These are phyloP conservation scores for Daldinia vernicosa DNA, from an alignment of 495 filamentous ascomycete genomes.

Conservation along the genomic window DNA sequence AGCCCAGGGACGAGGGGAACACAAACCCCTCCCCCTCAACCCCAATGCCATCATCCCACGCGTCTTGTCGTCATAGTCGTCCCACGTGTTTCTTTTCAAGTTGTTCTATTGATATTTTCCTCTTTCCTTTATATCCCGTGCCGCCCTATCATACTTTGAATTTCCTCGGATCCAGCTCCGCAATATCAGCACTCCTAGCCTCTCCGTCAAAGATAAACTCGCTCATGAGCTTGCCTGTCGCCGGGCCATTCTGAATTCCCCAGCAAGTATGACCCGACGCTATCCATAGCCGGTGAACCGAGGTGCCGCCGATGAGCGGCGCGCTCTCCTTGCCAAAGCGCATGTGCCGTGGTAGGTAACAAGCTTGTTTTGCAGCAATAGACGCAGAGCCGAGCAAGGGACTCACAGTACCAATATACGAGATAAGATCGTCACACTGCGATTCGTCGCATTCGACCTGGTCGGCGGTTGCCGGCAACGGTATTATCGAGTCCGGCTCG, in stretches of 20 bases:
- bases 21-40: constrained; percentile 8
- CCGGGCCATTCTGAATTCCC: constrained; percentile 97
- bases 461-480: constrained; percentile 79
- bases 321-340: constrained; percentile 66
- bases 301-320: constrained; percentile 81
- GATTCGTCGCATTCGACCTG: constrained; percentile 78
- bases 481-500: constrained; percentile 79
- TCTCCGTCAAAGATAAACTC: constrained; percentile 85
- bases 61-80: constrained; percentile 32
- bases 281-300: constrained; percentile 78
- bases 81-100: constrained; percentile 9
- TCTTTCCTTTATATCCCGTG: background rate
- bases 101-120: background rate
- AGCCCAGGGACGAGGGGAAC: constrained; percentile 18
- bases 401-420: constrained; percentile 80
- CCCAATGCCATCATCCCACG: constrained; percentile 25
- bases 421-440: constrained; percentile 87
- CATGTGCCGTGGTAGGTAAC: constrained; percentile 84
- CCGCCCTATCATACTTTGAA: constrained; percentile 53
- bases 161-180: constrained; percentile 71
- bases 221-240: constrained; percentile 87
- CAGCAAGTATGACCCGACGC: constrained; percentile 96
- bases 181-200: constrained; percentile 77
- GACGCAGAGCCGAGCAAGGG: constrained; percentile 79
- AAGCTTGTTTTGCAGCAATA: constrained; percentile 85